Percentiles rank a stretch among this genome's conserved stretches.
Conservation (phyloP, 2,329 filamentous ascomycete genomes). For the Zelopaecilomyces penicillatus region DNA sequence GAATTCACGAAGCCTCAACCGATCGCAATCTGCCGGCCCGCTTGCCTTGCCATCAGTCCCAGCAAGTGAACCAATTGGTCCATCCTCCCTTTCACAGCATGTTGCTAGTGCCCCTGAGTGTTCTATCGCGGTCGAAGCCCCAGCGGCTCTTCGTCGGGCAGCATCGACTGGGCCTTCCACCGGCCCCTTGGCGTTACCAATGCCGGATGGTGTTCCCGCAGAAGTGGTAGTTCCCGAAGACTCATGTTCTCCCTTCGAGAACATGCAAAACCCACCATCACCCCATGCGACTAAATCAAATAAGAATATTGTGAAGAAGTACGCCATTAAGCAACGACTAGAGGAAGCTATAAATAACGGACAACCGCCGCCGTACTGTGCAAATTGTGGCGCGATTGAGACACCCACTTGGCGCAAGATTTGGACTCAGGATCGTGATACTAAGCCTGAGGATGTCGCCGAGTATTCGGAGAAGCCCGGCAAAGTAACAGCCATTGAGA, state of each 20-base stretch:
- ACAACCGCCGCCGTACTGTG: conserved; percentile 79
- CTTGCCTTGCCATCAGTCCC: conserved; percentile 27
- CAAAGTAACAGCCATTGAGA: conserved; percentile 64
- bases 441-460: conserved; percentile 56
- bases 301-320: conserved; percentile 58
- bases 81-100: conserved; percentile 30
- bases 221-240: conserved; percentile 26
- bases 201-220: conserved; percentile 26
- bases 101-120: conserved; percentile 10
- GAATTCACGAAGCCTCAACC: conserved; percentile 18
- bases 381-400: conserved; percentile 89
- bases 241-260: conserved; percentile 36
- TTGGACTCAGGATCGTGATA: conserved; percentile 68
- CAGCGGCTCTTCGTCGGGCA: conserved; percentile 29
- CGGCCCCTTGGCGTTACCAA: conserved; percentile 24
- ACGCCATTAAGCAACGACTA: conserved; percentile 49
- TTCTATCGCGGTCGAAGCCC: conserved; percentile 22
- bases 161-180: conserved; percentile 26
- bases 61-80: conserved; percentile 43
- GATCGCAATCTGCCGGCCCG: conserved; percentile 31
- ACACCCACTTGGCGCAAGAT: conserved; percentile 95
- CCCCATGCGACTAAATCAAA: conserved; percentile 42
- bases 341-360: conserved; percentile 64
- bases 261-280: conserved; percentile 26
- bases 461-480: conserved; percentile 67